Evolutionary conservation across 2,329 filamentous ascomycete genomes (phyloP), one percentile per base, ranked within the genome.

Genomic region (Pestalotiopsis sp.): DNA sequence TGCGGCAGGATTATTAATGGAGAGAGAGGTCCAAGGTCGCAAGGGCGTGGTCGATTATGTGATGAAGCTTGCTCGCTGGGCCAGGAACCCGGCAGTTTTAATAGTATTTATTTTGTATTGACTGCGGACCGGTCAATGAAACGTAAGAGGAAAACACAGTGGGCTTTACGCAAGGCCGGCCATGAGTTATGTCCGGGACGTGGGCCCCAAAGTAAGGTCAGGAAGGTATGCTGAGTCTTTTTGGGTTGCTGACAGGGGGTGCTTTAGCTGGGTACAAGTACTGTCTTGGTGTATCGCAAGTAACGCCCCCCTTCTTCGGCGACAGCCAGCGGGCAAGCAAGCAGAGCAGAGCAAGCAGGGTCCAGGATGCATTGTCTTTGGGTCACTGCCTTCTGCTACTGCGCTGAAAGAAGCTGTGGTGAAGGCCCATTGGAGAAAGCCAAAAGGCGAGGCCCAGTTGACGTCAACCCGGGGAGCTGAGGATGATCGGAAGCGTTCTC

Each of bases 31-130:
- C 71, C 71, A 70, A 71, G 66, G 70, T 73, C 74, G 39, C 23
- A 71, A 72, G 72, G 70, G 69, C 71, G 74, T 76, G 71, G 76
- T 36, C 73, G 76, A 77, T 77, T 77, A 77, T 76, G 76, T 78
- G 76, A 78, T 78, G 59, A 62, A 38, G 76, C 68, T 67, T 36
- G 31, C 31, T 36, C 31, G 63, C 65, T 17, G 25, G 52, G 41
- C 11, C 56, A 59, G 56, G 56, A 59, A 45, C 65, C 56, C 52
- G 65, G 65, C 65, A 61, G 65, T 45, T 52, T 68, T 72, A 75
- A 74, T 76, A 74, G 72, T 66, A 75, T 73, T 74, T 73, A 73
- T 36, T 36, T 36, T 36, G 6, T 36, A 36, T 72, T 73, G 66
- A 71, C 14, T 70, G 66, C 67, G 69, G 71, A 61, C 64, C 69